phyloP scores from a whole-genome alignment of 768 basidiomycete species.

The Xerocomellus intermedius region DNA sequence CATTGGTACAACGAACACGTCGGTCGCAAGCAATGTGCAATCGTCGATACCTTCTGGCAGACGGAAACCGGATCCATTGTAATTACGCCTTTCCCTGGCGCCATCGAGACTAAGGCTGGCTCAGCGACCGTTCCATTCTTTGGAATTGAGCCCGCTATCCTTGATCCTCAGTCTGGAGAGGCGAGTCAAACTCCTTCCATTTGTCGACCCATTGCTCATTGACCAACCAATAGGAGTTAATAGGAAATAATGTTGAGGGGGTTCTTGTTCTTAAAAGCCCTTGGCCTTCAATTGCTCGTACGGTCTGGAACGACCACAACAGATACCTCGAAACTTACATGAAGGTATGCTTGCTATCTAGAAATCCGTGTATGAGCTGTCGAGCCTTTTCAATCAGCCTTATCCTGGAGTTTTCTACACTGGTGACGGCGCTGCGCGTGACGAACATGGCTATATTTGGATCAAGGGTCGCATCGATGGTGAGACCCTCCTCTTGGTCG shows the following conservation, averaged over 20 bases:
- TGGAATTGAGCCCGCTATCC: slow-evolving; percentile 84
- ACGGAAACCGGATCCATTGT: slow-evolving; percentile 98
- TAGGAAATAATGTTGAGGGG: slow-evolving; percentile 86
- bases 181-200: slow-evolving; percentile 27
- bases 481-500: slow-evolving; percentile 33
- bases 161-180: slow-evolving; percentile 81
- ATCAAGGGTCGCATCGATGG: slow-evolving; percentile 97
- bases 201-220: not conserved
- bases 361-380: slow-evolving; percentile 43
- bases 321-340: slow-evolving; percentile 79
- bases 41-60: slow-evolving; percentile 97
- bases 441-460: slow-evolving; percentile 97
- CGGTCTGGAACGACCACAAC: slow-evolving; percentile 90
- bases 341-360: slow-evolving; percentile 36
- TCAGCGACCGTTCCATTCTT: slow-evolving; percentile 98
- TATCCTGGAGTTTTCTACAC: slow-evolving; percentile 94
- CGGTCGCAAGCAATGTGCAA: slow-evolving; percentile 81
- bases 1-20: slow-evolving; percentile 98
- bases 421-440: slow-evolving; percentile 95
- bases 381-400: slow-evolving; percentile 38
- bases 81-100: slow-evolving; percentile 94
- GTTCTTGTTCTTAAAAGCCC: slow-evolving; percentile 82
- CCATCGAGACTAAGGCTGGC: slow-evolving; percentile 93
- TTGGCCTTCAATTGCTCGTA: slow-evolving; percentile 95
- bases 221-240: slow-evolving; percentile 46